A percentile compares a stretch with the other conserved stretches of the same genome.
Evolutionary conservation across 164 flowering plant species (phyloP).

Genomic region (Magnolia kwangsiensis): DNA sequence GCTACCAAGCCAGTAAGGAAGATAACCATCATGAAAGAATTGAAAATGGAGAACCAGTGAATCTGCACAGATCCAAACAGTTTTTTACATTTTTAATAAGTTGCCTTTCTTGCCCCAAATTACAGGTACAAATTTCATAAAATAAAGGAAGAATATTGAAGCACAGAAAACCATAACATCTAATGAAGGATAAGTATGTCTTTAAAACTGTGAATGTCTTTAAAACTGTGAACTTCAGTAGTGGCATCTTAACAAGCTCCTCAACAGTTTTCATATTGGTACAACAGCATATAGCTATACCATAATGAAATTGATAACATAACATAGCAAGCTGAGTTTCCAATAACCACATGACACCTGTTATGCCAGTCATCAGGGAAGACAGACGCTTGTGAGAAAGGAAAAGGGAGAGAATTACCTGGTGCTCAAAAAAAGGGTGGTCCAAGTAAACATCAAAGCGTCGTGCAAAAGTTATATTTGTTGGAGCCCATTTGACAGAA

Average conservation of each 20-base stretch:
- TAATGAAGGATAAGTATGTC: neutral
- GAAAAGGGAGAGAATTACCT: constrained; percentile 39
- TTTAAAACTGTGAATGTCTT: neutral
- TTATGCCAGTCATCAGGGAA: neutral
- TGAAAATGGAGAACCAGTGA: constrained; percentile 97
- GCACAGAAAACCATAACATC: neutral
- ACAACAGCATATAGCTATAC: neutral
- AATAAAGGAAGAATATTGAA: neutral
- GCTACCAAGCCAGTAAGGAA: constrained; percentile 98
- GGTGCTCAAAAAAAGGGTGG: constrained; percentile 97
- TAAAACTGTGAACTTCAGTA: neutral
- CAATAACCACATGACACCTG: neutral
- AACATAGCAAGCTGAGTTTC: neutral
- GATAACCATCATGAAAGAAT: constrained; percentile 99
- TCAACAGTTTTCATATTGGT: neutral
- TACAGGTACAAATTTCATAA: neutral
- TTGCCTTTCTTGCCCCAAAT: neutral
- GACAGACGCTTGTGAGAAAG: neutral
- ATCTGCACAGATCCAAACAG: constrained; percentile 44
- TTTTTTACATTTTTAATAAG: neutral
- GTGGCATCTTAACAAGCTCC: constrained; percentile 2
- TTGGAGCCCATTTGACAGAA: constrained; percentile 74
- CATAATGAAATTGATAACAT: neutral
- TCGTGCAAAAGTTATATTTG: constrained; percentile 69
- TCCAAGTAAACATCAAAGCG: constrained; percentile 97